Evolutionary conservation across 371 early-diverging fungal species (phyloP), one percentile per base, ranked within the genome.

Genomic region (Rhizopus microsporus): DNA sequence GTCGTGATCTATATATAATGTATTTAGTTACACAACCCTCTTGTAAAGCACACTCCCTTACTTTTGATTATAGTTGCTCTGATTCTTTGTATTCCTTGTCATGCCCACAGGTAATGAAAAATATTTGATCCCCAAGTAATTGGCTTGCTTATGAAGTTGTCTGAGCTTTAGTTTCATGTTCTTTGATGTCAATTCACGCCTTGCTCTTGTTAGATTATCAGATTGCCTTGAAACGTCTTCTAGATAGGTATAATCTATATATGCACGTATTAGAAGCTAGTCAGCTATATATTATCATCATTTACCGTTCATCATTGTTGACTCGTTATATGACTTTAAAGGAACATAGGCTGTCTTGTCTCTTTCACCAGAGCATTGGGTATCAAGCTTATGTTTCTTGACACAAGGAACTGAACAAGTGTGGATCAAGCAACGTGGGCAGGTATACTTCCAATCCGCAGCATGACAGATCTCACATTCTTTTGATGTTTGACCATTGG

Each of bases 321-420:
- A 60, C 31, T 86, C 78, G 43, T 57, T 76, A 54, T 85, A 88
- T 53, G 78, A 51, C 17, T 75, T 71, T 23, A 81, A 57, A 4
- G 80, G 66, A 0, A 88, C 78, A 62, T 75, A 87, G 23, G 79
- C 74, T 1, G 85, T 83, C 57, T 78, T 82, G 57, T 85, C 82
- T 38, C 91, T 72, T 47, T 77, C 71, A 17, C 91, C 91, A 2
- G 80, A 80, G 55, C 91, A 90, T 0, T 66, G 63, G 0, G 77
- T 71, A 33, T 79, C 66, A 15, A 54, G 42, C 51, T 89, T 90
- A 68, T 90, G 91, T 29, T 71, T 60, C 49, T 83, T 81, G 9
- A 87, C 84, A 62, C 91, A 90, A 3, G 55, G 65, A 12, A 88
- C 61, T 1, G 88, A 90, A 55, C 91, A 90, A 0, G 88, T 83